Conservation (phyloP, 169 alveolate genomes). For the Eimeria zaria region DNA sequence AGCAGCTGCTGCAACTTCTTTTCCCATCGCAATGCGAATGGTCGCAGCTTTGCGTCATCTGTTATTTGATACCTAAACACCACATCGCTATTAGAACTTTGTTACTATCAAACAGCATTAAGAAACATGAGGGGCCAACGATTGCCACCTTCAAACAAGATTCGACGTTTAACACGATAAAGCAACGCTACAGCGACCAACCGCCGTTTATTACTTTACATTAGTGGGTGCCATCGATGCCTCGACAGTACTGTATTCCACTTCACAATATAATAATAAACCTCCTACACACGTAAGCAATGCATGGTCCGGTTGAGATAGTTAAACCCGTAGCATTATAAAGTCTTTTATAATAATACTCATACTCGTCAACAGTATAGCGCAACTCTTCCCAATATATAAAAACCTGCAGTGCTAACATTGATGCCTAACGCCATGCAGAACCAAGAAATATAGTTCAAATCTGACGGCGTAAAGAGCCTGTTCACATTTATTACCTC, state of each 20-base stretch:
- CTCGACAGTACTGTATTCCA: not conserved
- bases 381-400: not conserved
- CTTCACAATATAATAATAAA: not conserved
- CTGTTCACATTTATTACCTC: not conserved
- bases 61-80: constrained; percentile 59
- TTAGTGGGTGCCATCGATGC: not conserved
- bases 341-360: too few species aligned
- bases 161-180: not conserved
- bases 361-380: not conserved
- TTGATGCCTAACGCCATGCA: not conserved
- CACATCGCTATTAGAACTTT: not conserved
- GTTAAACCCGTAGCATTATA: too few species aligned
- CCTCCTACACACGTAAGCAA: not conserved
- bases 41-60: constrained; percentile 76
- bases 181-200: not conserved
- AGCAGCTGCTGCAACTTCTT: constrained; percentile 46
- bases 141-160: not conserved
- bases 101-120: not conserved
- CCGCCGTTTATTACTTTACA: not conserved
- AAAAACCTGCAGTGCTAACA: not conserved
- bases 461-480: not conserved
- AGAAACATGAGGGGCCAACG: not conserved
- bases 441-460: not conserved
- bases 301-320: not conserved
- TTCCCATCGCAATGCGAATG: constrained; percentile 79